These are phyloP conservation scores for Parsonsia alboflavescens DNA, from an alignment of 257 asterid species.

Conservation along the genomic window DNA sequence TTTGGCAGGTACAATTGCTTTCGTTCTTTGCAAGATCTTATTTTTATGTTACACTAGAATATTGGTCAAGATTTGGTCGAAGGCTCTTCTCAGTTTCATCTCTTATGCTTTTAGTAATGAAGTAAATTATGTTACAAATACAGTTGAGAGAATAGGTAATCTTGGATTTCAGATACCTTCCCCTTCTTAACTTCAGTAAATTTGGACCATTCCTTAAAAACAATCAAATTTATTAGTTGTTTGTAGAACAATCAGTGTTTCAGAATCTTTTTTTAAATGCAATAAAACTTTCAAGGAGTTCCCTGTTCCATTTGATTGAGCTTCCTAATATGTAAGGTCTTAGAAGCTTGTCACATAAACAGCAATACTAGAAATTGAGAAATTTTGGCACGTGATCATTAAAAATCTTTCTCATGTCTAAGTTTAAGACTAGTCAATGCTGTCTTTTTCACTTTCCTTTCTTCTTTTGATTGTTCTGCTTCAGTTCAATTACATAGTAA, in stretches of 20 bases:
- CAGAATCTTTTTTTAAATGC: neutral
- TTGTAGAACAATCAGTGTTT: neutral
- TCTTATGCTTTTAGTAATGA: neutral
- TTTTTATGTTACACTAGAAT: neutral
- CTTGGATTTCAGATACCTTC: neutral
- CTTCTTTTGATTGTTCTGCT: neutral
- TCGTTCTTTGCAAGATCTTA: neutral
- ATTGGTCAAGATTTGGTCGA: neutral
- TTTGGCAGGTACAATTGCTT: neutral
- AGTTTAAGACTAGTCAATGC: neutral
- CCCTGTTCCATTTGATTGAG: neutral
- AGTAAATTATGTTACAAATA: neutral
- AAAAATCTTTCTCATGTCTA: neutral
- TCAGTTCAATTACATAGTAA: neutral
- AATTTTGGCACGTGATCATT: neutral
- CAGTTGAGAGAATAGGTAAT: neutral
- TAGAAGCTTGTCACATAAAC: neutral
- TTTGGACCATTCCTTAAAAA: neutral
- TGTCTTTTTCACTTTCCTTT: neutral
- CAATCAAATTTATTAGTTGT: neutral
- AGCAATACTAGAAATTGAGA: neutral
- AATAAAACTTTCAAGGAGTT: neutral
- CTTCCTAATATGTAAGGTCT: neutral
- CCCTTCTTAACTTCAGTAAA: neutral
- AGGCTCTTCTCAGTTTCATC: neutral